Evolutionary conservation across 2,329 filamentous ascomycete genomes (phyloP).

Genomic region (Aspergillus sp.): DNA sequence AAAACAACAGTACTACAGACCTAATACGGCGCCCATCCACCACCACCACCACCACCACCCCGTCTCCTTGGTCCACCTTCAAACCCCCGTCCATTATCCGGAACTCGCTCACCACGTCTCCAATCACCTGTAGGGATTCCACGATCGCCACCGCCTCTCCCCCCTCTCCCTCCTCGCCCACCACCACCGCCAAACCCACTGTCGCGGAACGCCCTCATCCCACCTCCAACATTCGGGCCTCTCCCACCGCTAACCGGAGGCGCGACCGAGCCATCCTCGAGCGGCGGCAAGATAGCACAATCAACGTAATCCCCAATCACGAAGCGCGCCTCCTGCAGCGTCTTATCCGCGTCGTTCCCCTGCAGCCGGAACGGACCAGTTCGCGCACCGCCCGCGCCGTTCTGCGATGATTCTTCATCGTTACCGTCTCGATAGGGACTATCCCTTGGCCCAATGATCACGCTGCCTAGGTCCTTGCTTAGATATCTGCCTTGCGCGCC

Average conservation of each 20-base stretch:
- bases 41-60: slow-evolving; percentile 27
- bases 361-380: slow-evolving; percentile 42
- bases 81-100: slow-evolving; percentile 33
- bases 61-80: slow-evolving; percentile 41
- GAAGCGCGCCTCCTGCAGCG: slow-evolving; percentile 73
- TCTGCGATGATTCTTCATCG: slow-evolving; percentile 32
- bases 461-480: slow-evolving; percentile 77
- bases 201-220: slow-evolving; percentile 46
- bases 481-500: slow-evolving; percentile 63
- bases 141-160: slow-evolving; percentile 44
- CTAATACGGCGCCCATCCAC: slow-evolving; percentile 40
- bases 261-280: slow-evolving; percentile 71
- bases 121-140: slow-evolving; percentile 49
- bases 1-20: not conserved
- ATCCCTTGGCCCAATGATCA: slow-evolving; percentile 63
- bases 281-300: slow-evolving; percentile 75
- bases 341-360: slow-evolving; percentile 67
- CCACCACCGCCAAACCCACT: slow-evolving; percentile 43
- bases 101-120: slow-evolving; percentile 49
- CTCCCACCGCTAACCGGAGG: slow-evolving; percentile 54
- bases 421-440: slow-evolving; percentile 19
- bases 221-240: slow-evolving; percentile 39
- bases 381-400: slow-evolving; percentile 32
- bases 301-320: slow-evolving; percentile 87
- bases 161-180: slow-evolving; percentile 42